Base-by-base conservation (phyloP, 352 stramenopile genomes). In the Phytophthora tubulina region DNA sequence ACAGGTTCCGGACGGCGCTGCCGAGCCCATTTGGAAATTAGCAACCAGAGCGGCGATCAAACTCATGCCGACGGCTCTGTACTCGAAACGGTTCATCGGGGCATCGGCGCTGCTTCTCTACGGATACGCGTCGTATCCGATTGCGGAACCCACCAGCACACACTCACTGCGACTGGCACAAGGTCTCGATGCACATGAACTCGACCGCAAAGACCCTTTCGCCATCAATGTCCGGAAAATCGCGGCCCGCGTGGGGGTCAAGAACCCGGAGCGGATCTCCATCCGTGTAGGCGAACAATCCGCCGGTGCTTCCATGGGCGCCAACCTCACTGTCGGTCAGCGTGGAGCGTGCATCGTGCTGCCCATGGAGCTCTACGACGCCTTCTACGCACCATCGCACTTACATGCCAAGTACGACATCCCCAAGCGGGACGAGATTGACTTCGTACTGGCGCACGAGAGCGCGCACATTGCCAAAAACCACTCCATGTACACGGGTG, bases 371-470 rank as follows among this genome's bases (percentile, higher is more conserved):
- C 72, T 96, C n/a, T 96, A 96, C 69, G 81, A 93, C 14, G 88
- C 86, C 5, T 96, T 92, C 74, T 83, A 92, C 67, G 82, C 85
- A 2, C 82, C 80, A 1, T 35, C 57, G 0, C 81, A 84, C 42
- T 41, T 87, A 46, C 79, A 84, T 33, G 59, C 72, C 15, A 73
- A 81, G 51, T 88, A 88, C 63, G 76, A 84, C 61, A 86, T 91
- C 46, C 86, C 89, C 15, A 79, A 76, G 52, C 78, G 78, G 30
- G 84, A 94, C 53, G 89, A 96, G 68, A 87, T 94, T 50, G 80
- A 96, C 63, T 96, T 96, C 58, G 86, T 95, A 13, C 68, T 96
- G 4, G 89, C 89, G 6, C 89, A 95, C 54, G 89, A 96, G 58
- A 91, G 85, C 66, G 80, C 88, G 5, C 87, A 96, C 66, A 92